Base-by-base conservation (phyloP, 768 basidiomycete genomes). In the Mycena kentingensis region DNA sequence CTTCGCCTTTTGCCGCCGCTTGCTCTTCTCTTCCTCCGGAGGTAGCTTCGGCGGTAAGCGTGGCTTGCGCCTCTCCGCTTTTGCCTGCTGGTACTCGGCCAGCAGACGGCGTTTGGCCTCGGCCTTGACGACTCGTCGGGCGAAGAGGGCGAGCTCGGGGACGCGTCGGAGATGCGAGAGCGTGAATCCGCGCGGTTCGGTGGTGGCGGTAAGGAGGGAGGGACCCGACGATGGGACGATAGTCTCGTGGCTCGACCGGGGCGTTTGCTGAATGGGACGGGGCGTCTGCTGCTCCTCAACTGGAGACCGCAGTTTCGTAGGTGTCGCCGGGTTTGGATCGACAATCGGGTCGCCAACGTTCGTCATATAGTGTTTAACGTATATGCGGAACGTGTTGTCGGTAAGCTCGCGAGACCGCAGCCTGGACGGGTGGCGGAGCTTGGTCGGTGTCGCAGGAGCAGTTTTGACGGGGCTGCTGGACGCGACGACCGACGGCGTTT, bases 341-440 rank as follows among this genome's bases (percentile, higher is more conserved):
- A 52, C 46, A 24, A 29, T 27, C 2, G 46, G 29, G 37, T 65
- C 57, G 43, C 58, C 59, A 21, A 75, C 77, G 60, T 84, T 73
- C 60, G 88, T 82, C 85, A 92, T 87, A 67, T 83, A 91, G 58
- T 90, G 85, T 58, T 88, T 89, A 54, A 92, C 58, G 60, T 92
- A 90, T 32, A 88, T 78, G 11, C 85, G 78, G 64, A 92, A 88
- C 0, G 83, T 86, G 54, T 85, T 85, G 3, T 73, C 78, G 2
- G 82, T 90, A 24, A 92, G 79, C 50, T 90, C 86, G 18, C 75
- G 74, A 0, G 82, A 78, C 49, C 78, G 85, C 24, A 91, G 70
- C 34, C 85, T 78, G 0, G 84, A 83, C 1, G 89, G 90, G 66
- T 91, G 88, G 38, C 87, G 85, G 38, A 91, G 71, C 62, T 80